Base-by-base conservation (phyloP, 768 basidiomycete species). In the Candolleomyces eurysporus region DNA sequence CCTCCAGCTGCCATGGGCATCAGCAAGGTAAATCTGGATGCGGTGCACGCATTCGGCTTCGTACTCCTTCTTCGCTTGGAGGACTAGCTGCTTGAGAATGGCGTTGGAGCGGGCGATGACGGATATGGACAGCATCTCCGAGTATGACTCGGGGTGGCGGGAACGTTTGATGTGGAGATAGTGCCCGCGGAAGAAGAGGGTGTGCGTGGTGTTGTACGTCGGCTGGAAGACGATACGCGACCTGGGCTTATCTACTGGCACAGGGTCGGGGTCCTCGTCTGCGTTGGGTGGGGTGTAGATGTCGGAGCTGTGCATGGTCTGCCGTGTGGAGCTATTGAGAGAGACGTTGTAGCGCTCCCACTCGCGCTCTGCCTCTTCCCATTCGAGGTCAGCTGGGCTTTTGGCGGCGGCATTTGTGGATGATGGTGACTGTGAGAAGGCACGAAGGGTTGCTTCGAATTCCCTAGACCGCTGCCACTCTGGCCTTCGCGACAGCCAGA, bases 401-500 rank as follows among this genome's bases (percentile, higher is more conserved):
- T 84, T 79, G 22, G 86, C 84, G 3, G 88, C 84, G 3, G 84
- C 85, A 11, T 86, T 83, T 7, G 69, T 60, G 5, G 66, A 60
- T 57, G 82, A 79, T 62, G 83, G 79, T 19, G 86, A 85, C 4
- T 88, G 84, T 2, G 85, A 86, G 17, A 85, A 79, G 0, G 87
- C 82, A 42, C 91, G 84, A 13, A 91, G 93, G 17, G 92, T 94
- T 0, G 91, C 92, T 76, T 94, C 92, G 63, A 94, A 92, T 74
- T 94, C 92, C 60, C 92, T 85, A 8, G 91, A 92, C 43, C 91
- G 88, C 68, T 93, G 91, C 91, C 91, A 93, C 73, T 93, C 91
- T 46, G 91, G 78, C 26, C 90, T 83, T 56, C 90, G 87, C 48
- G 90, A 90, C 53, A 94, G 84, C 91, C 91, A 94, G 36, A 92